These are phyloP conservation scores for Clarireedia homoeocarpa DNA, from an alignment of 2,329 filamentous ascomycete genomes.

Conservation along the genomic window DNA sequence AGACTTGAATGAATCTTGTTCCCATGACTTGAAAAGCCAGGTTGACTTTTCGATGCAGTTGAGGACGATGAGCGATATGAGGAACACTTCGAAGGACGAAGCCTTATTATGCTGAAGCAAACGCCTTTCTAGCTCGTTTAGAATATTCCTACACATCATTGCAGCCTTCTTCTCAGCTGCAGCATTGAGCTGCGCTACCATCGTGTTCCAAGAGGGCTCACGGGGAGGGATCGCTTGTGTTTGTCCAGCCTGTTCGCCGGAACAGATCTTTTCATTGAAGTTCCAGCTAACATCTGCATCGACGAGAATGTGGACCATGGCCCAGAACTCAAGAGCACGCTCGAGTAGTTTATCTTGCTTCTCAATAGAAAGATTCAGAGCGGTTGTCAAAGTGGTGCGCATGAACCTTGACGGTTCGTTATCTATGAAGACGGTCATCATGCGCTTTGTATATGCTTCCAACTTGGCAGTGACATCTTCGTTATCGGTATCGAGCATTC, in stretches of 20 bases:
- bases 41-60: constrained; percentile 62
- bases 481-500: constrained; percentile 54
- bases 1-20: constrained; percentile 43
- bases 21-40: constrained; percentile 62
- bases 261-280: constrained; percentile 17
- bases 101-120: constrained; percentile 54
- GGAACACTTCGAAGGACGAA: constrained; percentile 52
- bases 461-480: constrained; percentile 53
- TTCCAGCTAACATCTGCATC: constrained; percentile 57
- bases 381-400: constrained; percentile 47
- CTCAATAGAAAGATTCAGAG: constrained; percentile 36
- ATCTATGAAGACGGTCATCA: constrained; percentile 49
- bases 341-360: constrained; percentile 47
- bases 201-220: constrained; percentile 42
- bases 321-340: constrained; percentile 56
- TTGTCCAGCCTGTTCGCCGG: constrained; percentile 16
- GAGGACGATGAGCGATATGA: constrained; percentile 53
- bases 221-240: constrained; percentile 15
- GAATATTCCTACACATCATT: constrained; percentile 47
- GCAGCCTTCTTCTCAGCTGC: constrained; percentile 57
- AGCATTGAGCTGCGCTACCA: constrained; percentile 57
- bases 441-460: constrained; percentile 52
- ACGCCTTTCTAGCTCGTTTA: constrained; percentile 53
- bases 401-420: constrained; percentile 54
- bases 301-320: constrained; percentile 52